A percentile compares a stretch with the other conserved stretches of the same genome.
Evolutionary conservation across 805 yeast genomes (phyloP).

Genomic region (Cyberlindnera maritima): DNA sequence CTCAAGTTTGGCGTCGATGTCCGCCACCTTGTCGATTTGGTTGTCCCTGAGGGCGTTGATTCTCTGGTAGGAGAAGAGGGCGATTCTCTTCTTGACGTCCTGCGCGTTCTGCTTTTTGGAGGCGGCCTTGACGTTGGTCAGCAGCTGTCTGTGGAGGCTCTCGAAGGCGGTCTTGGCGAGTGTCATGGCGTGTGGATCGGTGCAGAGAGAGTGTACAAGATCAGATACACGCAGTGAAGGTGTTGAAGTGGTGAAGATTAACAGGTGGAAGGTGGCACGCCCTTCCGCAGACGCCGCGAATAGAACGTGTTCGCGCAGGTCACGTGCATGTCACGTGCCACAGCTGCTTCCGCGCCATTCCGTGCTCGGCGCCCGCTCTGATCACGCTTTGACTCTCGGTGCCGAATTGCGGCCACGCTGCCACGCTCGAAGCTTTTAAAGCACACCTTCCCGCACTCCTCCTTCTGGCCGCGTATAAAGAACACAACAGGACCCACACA

Average conservation of each 20-base stretch:
- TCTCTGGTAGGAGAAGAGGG: constrained; percentile 26
- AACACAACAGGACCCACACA: neutral
- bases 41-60: constrained; percentile 25
- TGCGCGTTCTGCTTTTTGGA: constrained; percentile 26
- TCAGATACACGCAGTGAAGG: too few relatives aligned
- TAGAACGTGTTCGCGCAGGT: neutral
- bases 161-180: constrained; percentile 16
- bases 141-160: constrained; percentile 22
- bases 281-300: neutral
- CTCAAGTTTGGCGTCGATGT: constrained; percentile 21
- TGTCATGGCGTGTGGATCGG: constrained; percentile 3
- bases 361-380: constrained; percentile 12
- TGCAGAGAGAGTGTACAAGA: neutral
- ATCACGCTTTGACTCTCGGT: constrained; percentile 12
- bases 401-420: constrained; percentile 7
- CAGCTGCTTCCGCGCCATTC: too few relatives aligned
- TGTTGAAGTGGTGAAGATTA: too few relatives aligned
- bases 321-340: neutral
- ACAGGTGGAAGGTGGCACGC: too few relatives aligned
- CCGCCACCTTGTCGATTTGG: constrained; percentile 19
- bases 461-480: constrained; percentile 1
- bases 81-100: constrained; percentile 24
- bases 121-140: constrained; percentile 23
- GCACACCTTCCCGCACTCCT: neutral
- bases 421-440: neutral